A percentile compares a stretch with the other conserved stretches of the same genome.
Evolutionary conservation across 1,139 yeast genomes (phyloP).

Genomic region (Pichia sp.): DNA sequence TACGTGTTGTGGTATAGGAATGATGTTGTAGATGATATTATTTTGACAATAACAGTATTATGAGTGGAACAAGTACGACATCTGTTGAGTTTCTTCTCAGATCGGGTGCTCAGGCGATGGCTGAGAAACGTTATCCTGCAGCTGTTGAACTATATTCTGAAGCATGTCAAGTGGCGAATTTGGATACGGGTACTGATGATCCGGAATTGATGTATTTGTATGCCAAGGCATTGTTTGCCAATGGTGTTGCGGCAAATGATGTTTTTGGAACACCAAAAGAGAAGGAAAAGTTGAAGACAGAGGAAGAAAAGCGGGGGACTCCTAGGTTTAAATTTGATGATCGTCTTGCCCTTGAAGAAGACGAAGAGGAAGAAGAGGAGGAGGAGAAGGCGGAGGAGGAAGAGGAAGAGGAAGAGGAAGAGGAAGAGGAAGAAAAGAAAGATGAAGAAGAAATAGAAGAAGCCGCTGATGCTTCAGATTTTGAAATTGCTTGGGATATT

Average conservation of each 20-base stretch:
- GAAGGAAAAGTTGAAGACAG: conserved; percentile 15
- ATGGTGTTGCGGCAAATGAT: conserved; percentile 69
- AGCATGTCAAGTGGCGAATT: conserved; percentile 58
- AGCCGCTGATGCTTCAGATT: too few relatives aligned
- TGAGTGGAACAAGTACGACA: neutral
- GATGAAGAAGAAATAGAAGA: conserved; percentile 44
- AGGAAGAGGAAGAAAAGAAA: conserved; percentile 21
- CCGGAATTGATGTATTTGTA: conserved; percentile 69
- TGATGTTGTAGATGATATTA: too few relatives aligned
- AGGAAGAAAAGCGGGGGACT: conserved; percentile 22
- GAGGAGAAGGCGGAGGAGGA: conserved; percentile 32
- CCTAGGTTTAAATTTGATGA: conserved; percentile 14
- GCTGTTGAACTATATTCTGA: conserved; percentile 71
- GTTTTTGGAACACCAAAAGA: conserved; percentile 53
- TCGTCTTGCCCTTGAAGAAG: conserved; percentile 9
- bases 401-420: conserved; percentile 26
- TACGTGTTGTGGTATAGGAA: too few relatives aligned
- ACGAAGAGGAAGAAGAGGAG: conserved; percentile 25
- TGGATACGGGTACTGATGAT: conserved; percentile 52
- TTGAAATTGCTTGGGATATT: conserved; percentile 85
- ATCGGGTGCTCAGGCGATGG: conserved; percentile 57
- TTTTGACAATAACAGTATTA: too few relatives aligned
- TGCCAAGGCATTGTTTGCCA: conserved; percentile 75
- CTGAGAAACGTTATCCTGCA: conserved; percentile 55
- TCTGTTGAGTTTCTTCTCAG: conserved; percentile 37